Base-by-base conservation (phyloP, 2,329 filamentous ascomycete genomes). In the Botrytis medusae region DNA sequence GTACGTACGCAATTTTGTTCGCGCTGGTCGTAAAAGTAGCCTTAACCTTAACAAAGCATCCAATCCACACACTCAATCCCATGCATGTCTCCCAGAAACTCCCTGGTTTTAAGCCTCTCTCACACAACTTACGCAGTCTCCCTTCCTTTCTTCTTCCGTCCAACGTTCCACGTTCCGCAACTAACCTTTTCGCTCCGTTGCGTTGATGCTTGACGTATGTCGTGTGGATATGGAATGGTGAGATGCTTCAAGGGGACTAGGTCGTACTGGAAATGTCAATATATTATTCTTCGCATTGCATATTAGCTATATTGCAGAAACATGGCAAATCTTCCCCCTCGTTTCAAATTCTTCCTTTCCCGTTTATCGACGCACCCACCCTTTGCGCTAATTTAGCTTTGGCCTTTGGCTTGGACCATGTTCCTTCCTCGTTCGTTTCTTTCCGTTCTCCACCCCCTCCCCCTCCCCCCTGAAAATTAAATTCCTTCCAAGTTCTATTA, bases 321-420 rank as follows among this genome's bases (percentile, higher is more conserved):
- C 64, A 68, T 68, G 48, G 65, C 9, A 68, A 68, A 68, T 57
- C 48, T 68, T 57, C 65, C 65, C 64, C 48, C 65, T 68, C 65
- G 48, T 57, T 42, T 57, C 48, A 68, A 68, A 57, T 57, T 68
- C 48, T 68, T 68, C 48, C 65, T 68, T 25, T 68, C 48, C 65
- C 48, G 65, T 51, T 68, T 68, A 57, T 57, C 65, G 48, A 57
- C 20, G 48, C 48, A 57, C n/a, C 25, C 16, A 29, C 46, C 46
- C 40, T 18, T 12, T 12, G n/a, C 61, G 42, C 64, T 40, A 67
- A 44, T 40, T 54, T 67, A 67, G 64, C 64, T 67, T 51, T 63
- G 61, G 37, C 25, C 14, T 29, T 32, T n/a, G 22, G 44, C 63
- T 46, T 57, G 51, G 51, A 57, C 51, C 51, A 57, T 57, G 51